These are phyloP conservation scores for Retiboletus flavoniger DNA, from an alignment of 1,284 basidiomycete species.

Conservation along the genomic window DNA sequence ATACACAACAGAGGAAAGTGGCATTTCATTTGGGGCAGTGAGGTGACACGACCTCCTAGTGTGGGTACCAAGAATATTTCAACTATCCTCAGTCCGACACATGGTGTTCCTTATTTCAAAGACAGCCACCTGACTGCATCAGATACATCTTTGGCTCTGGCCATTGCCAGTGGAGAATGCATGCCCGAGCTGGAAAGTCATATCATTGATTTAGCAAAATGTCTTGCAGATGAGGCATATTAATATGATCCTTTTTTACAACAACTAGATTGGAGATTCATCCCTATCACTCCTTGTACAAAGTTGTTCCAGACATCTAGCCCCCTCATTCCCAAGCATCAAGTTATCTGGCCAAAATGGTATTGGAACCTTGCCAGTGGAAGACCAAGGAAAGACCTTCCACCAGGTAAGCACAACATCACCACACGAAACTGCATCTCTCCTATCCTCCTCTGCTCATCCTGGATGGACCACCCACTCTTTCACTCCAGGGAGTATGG, in stretches of 20 bases:
- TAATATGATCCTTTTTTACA: conserved; percentile 55
- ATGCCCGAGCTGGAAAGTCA: conserved; percentile 31
- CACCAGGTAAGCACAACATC: conserved; percentile 76
- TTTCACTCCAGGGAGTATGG: conserved; percentile 87
- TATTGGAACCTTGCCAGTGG: conserved; percentile 94
- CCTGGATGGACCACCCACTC: conserved; percentile 87
- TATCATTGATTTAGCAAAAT: conserved; percentile 42
- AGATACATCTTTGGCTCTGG: conserved; percentile 42
- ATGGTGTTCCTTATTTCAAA: conserved; percentile 43
- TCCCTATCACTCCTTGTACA: not conserved
- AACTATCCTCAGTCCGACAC: conserved; percentile 43
- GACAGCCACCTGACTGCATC: conserved; percentile 39
- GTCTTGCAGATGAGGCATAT: conserved; percentile 24
- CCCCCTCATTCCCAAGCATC: conserved; percentile 2
- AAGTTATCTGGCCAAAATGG: conserved; percentile 84
- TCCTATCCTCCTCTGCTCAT: conserved; percentile 82
- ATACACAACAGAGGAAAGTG: conserved; percentile 66
- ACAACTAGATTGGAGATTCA: conserved; percentile 64
- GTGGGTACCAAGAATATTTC: conserved; percentile 40
- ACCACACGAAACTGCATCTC: conserved; percentile 84
- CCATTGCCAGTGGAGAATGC: conserved; percentile 41
- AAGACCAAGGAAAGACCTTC: conserved; percentile 62
- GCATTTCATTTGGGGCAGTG: conserved; percentile 51
- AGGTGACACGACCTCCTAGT: conserved; percentile 40
- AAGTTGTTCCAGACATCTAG: not conserved